Conservation (phyloP, 345 rosid genomes). For the Raphanus sativus region DNA sequence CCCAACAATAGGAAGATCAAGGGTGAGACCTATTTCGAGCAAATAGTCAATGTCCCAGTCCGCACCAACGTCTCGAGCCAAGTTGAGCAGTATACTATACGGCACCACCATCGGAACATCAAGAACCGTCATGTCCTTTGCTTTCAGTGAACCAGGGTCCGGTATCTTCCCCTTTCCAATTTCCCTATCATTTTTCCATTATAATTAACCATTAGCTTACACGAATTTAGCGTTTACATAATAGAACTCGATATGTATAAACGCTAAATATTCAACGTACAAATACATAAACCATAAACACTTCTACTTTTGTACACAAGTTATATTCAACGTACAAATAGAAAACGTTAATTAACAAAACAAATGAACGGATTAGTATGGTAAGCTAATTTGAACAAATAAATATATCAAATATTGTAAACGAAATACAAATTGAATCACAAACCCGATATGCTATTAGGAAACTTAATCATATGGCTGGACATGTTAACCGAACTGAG, state of each 20-base stretch:
- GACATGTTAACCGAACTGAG: neutral
- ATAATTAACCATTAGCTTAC: neutral
- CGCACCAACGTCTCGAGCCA: constrained; percentile 67
- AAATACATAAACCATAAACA: neutral
- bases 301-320: no score
- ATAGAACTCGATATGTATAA: neutral
- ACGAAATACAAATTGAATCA: neutral
- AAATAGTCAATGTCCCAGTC: constrained; percentile 95
- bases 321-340: neutral
- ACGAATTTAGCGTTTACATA: neutral
- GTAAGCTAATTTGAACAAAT: no score
- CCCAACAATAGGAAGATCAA: constrained; percentile 81
- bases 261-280: neutral
- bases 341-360: neutral
- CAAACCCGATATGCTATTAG: neutral
- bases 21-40: constrained; percentile 56
- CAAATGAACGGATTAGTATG: neutral
- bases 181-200: constrained; percentile 45
- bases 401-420: no score
- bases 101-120: constrained; percentile 71
- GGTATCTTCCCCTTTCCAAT: constrained; percentile 74
- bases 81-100: constrained; percentile 55
- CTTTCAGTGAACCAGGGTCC: constrained; percentile 85
- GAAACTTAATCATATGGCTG: neutral
- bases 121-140: constrained; percentile 58